These are phyloP conservation scores for Carallia pectinifolia DNA, from an alignment of 345 rosid species.

Conservation along the genomic window DNA sequence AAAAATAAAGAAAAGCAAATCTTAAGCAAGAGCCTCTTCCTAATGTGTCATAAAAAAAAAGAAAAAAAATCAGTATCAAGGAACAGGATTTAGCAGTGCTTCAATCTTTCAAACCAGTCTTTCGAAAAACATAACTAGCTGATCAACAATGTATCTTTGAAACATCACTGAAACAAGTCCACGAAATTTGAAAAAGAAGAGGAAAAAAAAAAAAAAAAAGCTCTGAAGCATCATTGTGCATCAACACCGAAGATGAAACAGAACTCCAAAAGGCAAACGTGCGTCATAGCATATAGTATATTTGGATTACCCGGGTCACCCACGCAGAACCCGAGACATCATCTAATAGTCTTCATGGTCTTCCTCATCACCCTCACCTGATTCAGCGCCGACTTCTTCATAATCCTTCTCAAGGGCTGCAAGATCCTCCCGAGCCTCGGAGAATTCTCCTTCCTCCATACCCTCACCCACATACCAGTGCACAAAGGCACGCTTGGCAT, in stretches of 20 bases:
- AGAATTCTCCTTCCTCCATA: slow-evolving; percentile 34
- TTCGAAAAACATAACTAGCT: too few relatives aligned
- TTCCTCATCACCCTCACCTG: slow-evolving; percentile 24
- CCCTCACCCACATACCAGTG: slow-evolving; percentile 36
- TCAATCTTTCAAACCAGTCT: too few relatives aligned
- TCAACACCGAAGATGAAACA: too few relatives aligned
- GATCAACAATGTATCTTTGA: not conserved
- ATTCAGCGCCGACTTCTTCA: slow-evolving; percentile 28
- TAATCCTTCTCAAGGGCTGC: slow-evolving; percentile 35
- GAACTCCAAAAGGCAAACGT: too few relatives aligned
- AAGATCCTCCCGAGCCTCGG: slow-evolving; percentile 34
- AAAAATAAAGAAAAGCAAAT: too few relatives aligned
- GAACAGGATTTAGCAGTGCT: too few relatives aligned
- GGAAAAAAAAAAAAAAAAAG: not conserved
- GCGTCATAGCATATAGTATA: not conserved
- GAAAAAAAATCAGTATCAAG: too few relatives aligned
- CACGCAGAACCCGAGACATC: not conserved
- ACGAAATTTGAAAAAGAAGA: not conserved
- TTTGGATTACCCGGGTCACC: not conserved
- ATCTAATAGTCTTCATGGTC: slow-evolving; percentile 13
- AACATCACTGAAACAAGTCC: not conserved
- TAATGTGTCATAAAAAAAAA: too few relatives aligned
- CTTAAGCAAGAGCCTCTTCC: too few relatives aligned
- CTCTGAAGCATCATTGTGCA: too few relatives aligned
- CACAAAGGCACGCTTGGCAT: slow-evolving; percentile 30